Evolutionary conservation across 257 asterid species (phyloP), one percentile per base, ranked within the genome.

Genomic region (Orobanche coerulescens): DNA sequence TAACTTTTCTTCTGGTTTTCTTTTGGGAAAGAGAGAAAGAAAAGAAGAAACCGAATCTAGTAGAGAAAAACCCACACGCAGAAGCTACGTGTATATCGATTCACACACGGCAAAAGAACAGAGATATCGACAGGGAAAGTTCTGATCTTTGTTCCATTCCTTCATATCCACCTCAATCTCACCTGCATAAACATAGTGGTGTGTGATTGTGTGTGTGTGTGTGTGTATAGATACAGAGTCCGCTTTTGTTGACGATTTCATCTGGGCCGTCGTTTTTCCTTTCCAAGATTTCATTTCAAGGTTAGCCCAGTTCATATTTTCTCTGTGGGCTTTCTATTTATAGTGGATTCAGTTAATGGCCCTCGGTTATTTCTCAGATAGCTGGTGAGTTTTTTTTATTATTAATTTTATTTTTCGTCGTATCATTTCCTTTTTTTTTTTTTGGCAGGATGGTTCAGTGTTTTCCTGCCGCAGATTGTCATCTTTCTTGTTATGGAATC

Each of bases 41-140:
- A 46, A 19, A 9, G 26, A 31, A 26, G 22, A 19, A 57, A 49
- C 24, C 61, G 72, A 66, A 65, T 65, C 66, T 69, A 74, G 61
- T 44, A 11, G 58, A 72, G 66, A 40, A 44, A 58, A 50, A 64
- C 3, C 58, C 44, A 66, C 56, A 73, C 31, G 64, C 51, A 58
- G n/a, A 68, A 68, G 74, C 62, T 58, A 74, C 53, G 68, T 72
- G 74, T 69, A 76, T 48, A 59, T 69, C 73, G 73, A 68, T 74
- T 49, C 26, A 34, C 80, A 59, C 76, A 73, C 81, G 81, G 78
- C 18, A 74, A 72, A 62, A 60, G 43, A 71, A 63, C 67, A 74
- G 66, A 69, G 58, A 65, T 55, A 74, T 71, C 71, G 66, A 72
- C 78, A 80, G 75, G 72, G 73, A 69, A 72, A 77, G 68, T 74